Evolutionary conservation across 345 rosid species (phyloP).

Genomic region (Syzygium grande): DNA sequence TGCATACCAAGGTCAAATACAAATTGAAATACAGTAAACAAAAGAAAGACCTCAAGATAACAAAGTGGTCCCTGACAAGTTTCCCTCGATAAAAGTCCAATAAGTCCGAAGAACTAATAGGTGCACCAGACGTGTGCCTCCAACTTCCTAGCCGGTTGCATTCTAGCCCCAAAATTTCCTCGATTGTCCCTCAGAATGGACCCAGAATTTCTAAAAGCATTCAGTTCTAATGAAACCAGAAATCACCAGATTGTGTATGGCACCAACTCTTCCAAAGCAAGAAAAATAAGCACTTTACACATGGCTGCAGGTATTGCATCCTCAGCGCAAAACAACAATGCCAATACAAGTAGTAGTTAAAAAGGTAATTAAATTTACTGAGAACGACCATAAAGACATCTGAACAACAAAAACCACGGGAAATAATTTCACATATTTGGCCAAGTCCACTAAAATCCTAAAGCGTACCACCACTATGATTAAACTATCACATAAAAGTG

Average conservation of each 20-base stretch:
- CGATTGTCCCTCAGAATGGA: background rate
- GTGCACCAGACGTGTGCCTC: background rate
- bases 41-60: background rate
- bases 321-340: background rate
- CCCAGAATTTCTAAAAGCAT: background rate
- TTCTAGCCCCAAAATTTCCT: background rate
- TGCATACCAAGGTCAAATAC: background rate
- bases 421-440: background rate
- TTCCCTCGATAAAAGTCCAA: background rate
- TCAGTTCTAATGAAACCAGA: background rate
- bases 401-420: background rate
- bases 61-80: background rate
- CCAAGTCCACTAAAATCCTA: background rate
- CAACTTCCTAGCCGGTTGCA: background rate
- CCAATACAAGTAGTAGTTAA: background rate
- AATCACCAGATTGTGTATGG: background rate
- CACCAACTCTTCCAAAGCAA: background rate
- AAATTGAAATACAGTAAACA: background rate
- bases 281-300: background rate
- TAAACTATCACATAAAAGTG: background rate
- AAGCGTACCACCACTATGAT: background rate
- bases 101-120: background rate
- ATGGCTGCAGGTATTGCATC: background rate
- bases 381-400: background rate
- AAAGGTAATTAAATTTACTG: background rate